phyloP scores from a whole-genome alignment of 768 basidiomycete genomes.

The Termitomyces sp. region DNA sequence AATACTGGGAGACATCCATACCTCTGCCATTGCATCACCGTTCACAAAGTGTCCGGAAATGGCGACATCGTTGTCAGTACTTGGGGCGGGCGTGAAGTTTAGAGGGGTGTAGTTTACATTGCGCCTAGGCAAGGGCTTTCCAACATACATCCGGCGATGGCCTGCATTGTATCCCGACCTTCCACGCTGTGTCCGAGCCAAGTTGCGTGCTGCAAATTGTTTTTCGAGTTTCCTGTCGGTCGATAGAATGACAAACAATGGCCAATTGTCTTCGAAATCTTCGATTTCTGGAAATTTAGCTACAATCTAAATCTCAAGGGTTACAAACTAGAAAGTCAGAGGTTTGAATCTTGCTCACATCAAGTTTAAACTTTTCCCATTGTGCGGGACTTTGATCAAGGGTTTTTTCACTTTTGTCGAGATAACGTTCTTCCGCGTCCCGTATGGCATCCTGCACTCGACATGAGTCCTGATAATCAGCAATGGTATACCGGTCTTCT shows the following conservation, averaged over 20 bases:
- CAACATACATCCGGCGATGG: neutral
- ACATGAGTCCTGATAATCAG: neutral
- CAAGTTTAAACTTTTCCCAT: neutral
- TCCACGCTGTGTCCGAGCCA: too few species aligned
- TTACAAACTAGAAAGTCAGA: neutral
- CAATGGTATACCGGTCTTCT: neutral
- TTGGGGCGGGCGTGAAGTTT: neutral
- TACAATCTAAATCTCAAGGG: neutral
- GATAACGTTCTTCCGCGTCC: neutral
- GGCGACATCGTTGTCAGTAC: too few species aligned
- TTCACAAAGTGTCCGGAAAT: too few species aligned
- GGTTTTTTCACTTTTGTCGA: neutral
- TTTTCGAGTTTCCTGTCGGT: neutral
- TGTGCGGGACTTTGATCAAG: neutral
- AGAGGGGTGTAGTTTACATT: too few species aligned
- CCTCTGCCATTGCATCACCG: neutral
- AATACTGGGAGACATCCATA: neutral
- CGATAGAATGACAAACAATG: neutral
- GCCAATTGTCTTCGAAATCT: constrained; percentile 2
- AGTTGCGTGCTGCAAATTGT: neutral
- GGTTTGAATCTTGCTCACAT: neutral
- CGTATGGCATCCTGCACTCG: neutral
- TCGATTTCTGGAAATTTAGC: neutral
- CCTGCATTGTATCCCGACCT: neutral
- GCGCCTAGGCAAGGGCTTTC: neutral